Base-by-base conservation (phyloP, 2,329 filamentous ascomycete genomes). In the Nemania sp. region DNA sequence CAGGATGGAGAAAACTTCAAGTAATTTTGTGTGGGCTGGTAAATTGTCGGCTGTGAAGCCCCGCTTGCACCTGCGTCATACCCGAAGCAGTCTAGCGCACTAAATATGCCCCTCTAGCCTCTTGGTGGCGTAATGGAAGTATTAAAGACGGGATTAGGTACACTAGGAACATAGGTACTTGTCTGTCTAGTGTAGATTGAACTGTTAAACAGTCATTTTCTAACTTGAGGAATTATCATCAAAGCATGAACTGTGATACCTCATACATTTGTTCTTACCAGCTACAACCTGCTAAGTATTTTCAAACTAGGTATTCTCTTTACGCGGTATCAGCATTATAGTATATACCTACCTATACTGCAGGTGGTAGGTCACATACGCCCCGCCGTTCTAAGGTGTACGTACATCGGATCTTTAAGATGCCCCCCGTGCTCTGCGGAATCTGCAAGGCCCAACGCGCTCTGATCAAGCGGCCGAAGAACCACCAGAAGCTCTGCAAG, bases 401-500 rank as follows among this genome's bases (percentile, higher is more conserved):
- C n/a, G n/a, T n/a, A n/a, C n/a, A n/a, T n/a, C n/a, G n/a, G n/a
- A n/a, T 40, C 39, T 56, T 39, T 5, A 57, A 59, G 17, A 96
- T 97, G 94, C 83, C 92, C 7, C 91, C 92, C 20, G 83, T 85
- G 18, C 78, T 83, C 20, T 99, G 95, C 74, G 86, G 87, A 53
- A 80, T 88, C 65, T 99, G 95, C 79, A 83, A 89, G 65, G 83
- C 81, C 20, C 83, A 89, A 64, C 86, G 93, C 61, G 94, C 95
- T 5, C 84, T 97, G 18, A 95, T 99, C 59, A 91, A 97, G 64
- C 87, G 95, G 29, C 94, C 95, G 1, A 98, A 98, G 76, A 97
- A 98, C 72, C 87, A 96, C 70, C 88, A 96, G 68, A 97, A 97
- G 71, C 84, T 99, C 48, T 99, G 95, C 83, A 92, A 90, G 69